Evolutionary conservation across 192 early-diverging fungal genomes (phyloP).

Genomic region (Coemansia sp.): DNA sequence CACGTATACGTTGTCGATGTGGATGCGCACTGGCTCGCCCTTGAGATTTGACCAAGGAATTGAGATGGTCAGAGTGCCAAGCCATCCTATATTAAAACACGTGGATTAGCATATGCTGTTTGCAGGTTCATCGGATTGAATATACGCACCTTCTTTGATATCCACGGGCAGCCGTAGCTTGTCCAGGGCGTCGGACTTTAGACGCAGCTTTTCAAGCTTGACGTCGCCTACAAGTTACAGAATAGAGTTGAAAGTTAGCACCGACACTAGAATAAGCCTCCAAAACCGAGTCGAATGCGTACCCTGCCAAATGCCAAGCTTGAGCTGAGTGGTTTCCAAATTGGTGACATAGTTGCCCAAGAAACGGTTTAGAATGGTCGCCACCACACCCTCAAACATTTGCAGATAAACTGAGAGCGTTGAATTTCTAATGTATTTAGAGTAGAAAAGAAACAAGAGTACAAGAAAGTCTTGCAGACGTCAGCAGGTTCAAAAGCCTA

Average conservation of each 20-base stretch:
- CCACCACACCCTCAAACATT: conserved; percentile 80
- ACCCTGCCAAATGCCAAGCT: conserved; percentile 95
- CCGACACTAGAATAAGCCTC: too few relatives aligned
- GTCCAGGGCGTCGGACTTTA: conserved; percentile 87
- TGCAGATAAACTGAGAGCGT: neutral
- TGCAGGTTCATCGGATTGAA: neutral
- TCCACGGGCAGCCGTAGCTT: conserved; percentile 94
- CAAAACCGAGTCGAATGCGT: conserved; percentile 7
- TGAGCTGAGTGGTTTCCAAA: conserved; percentile 91
- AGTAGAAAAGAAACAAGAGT: neutral
- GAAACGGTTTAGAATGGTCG: conserved; percentile 75
- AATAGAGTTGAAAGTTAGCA: neutral
- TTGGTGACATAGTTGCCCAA: conserved; percentile 95
- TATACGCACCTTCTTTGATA: conserved; percentile 64
- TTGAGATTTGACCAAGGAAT: conserved; percentile 98
- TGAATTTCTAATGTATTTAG: neutral
- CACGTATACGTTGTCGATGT: conserved; percentile 85
- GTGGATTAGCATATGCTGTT: neutral
- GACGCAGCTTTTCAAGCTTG: conserved; percentile 84
- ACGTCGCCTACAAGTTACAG: conserved; percentile 74
- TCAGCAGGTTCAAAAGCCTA: neutral
- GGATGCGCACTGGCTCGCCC: conserved; percentile 86
- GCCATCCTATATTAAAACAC: conserved; percentile 62
- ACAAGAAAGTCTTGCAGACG: neutral
- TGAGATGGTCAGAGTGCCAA: conserved; percentile 87